Conservation (phyloP, 2,329 filamentous ascomycete species). For the Mollisia scopiformis region DNA sequence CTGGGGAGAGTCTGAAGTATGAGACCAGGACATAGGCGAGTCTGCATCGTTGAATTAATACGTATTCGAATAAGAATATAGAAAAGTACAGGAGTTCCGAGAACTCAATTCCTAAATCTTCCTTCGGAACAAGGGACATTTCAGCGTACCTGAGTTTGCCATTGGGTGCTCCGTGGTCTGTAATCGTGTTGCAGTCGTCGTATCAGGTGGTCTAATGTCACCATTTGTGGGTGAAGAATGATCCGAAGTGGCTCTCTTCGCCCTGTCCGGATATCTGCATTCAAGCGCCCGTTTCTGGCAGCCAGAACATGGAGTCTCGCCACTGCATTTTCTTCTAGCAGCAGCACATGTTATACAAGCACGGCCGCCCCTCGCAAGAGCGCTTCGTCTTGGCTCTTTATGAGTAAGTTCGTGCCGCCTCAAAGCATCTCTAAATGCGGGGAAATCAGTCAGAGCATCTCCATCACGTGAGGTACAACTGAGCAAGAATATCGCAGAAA, state of each 20-base stretch:
- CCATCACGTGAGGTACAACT: not conserved
- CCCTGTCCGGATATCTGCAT: constrained; percentile 23
- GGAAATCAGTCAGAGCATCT: not conserved
- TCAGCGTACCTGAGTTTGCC: not conserved
- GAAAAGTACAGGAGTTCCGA: too few species aligned
- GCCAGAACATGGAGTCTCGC: constrained; percentile 20
- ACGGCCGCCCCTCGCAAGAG: constrained; percentile 23
- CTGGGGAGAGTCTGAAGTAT: constrained; percentile 6
- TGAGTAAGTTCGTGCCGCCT: constrained; percentile 30
- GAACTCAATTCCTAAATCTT: too few species aligned
- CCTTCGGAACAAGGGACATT: too few species aligned
- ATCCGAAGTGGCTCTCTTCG: constrained; percentile 1
- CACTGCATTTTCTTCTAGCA: constrained; percentile 28
- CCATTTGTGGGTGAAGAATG: not conserved
- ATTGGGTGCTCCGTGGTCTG: not conserved
- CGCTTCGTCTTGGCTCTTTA: constrained; percentile 25
- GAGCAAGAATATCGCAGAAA: too few species aligned
- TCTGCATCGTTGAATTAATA: too few species aligned
- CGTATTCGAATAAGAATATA: too few species aligned
- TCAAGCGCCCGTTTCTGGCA: constrained; percentile 25
- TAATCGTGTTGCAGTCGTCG: not conserved
- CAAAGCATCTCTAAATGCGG: constrained; percentile 26
- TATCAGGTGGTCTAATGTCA: not conserved
- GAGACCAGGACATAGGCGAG: constrained; percentile 21
- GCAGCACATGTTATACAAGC: constrained; percentile 28